Evolutionary conservation across 2,329 filamentous ascomycete genomes (phyloP), one percentile per base, ranked within the genome.

Genomic region (Peltaster fructicola): DNA sequence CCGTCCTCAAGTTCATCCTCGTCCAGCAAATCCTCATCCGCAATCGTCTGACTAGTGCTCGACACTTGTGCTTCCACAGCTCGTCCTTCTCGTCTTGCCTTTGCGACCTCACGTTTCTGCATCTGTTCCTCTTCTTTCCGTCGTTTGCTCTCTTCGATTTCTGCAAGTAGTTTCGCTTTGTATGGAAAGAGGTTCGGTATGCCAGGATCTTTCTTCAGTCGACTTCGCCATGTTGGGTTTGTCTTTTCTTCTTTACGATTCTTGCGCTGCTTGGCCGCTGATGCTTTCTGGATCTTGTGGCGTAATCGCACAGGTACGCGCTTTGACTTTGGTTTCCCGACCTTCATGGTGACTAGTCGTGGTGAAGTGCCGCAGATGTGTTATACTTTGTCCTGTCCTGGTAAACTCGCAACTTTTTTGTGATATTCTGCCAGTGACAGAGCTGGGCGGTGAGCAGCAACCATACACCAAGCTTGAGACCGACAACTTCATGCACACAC

Each of bases 161-260:
- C 82, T 30, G 84, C 72, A 16, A 98, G 66, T 14, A 98, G 68
- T 61, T 77, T 84, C 52, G 93, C 84, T 60, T 98, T 98, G 64
- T 88, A 93, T 1, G 88, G 88, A 57, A 93, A 98, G 17, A 93
- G 58, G 48, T 95, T 98, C 19, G 88, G 88, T 34, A 98, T 93
- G 23, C 88, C 88, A 13, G 85, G 88, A 44, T 98, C 88, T 60
- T 95, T 98, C 68, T 93, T 95, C 39, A 92, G 51, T 52, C 82
- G 79, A 31, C 81, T 84, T 40, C 78, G 72, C 82, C 88, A 95
- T 79, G 92, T 72, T 16, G 88, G 85, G 52, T 93, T 92, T 69
- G 91, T 82, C 61, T 92, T 95, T 28, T 77, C 81, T 29, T 72
- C 63, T 63, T 92, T 95, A 47, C 73, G 75, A 33, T 72, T 60